A percentile compares a stretch with the other conserved stretches of the same genome.
phyloP scores from a whole-genome alignment of 495 filamentous ascomycete genomes.

The Neurospora sp. region DNA sequence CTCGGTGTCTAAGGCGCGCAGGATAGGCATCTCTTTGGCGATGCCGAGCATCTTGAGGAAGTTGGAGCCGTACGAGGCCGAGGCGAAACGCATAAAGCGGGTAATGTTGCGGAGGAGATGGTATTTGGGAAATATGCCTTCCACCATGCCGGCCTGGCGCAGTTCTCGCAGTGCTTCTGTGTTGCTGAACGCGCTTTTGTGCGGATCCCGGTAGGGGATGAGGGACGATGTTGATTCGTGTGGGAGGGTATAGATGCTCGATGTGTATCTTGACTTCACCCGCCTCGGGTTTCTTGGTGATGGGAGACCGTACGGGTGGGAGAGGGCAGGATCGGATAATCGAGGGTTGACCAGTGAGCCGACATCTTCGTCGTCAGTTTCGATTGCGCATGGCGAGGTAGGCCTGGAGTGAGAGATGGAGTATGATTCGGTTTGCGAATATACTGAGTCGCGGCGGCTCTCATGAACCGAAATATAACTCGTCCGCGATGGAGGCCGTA shows the following conservation, averaged over 20 bases:
- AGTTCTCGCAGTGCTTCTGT: slow-evolving; percentile 45
- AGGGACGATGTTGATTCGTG: slow-evolving; percentile 57
- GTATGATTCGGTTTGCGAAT: slow-evolving; percentile 52
- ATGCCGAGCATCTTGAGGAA: slow-evolving; percentile 66
- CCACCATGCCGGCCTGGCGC: slow-evolving; percentile 44
- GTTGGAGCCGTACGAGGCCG: slow-evolving; percentile 63
- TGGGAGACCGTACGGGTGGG: background rate
- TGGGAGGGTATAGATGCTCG: slow-evolving; percentile 64
- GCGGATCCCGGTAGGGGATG: slow-evolving; percentile 43
- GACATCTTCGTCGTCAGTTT: background rate
- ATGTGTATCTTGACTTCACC: slow-evolving; percentile 21
- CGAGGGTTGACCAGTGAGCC: background rate
- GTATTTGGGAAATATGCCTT: slow-evolving; percentile 55
- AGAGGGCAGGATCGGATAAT: background rate
- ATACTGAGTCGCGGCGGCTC: slow-evolving; percentile 43
- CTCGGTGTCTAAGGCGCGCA: slow-evolving; percentile 34
- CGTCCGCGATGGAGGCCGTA: slow-evolving; percentile 26
- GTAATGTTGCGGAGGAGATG: slow-evolving; percentile 63
- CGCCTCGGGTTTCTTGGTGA: background rate
- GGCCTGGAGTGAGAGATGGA: slow-evolving; percentile 34
- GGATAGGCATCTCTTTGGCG: slow-evolving; percentile 34
- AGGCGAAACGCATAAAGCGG: slow-evolving; percentile 68
- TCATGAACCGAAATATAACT: slow-evolving; percentile 45
- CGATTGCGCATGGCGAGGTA: slow-evolving; percentile 1
- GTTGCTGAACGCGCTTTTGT: slow-evolving; percentile 46